Percentiles rank a stretch among this genome's conserved stretches.
These are phyloP conservation scores for Microsporum canis DNA, from an alignment of 2,329 filamentous ascomycete species.

Conservation along the genomic window DNA sequence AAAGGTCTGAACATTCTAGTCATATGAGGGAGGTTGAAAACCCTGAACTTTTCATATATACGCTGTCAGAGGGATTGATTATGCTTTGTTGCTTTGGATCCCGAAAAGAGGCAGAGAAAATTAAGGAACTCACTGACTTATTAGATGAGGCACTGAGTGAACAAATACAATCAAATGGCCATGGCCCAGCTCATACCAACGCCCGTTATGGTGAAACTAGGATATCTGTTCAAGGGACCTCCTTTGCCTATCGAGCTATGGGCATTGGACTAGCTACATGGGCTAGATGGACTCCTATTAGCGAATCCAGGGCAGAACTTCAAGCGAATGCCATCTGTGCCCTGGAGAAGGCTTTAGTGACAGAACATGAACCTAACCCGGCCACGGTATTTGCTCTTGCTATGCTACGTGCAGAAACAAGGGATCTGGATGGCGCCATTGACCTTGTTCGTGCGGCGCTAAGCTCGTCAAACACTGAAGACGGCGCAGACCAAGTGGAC, in stretches of 20 bases:
- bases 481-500: conserved; percentile 24
- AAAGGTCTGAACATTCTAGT: conserved; percentile 62
- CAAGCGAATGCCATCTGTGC: conserved; percentile 67
- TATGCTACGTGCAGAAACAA: conserved; percentile 75
- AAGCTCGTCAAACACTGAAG: conserved; percentile 31
- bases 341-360: conserved; percentile 60
- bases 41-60: conserved; percentile 64
- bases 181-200: neutral
- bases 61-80: conserved; percentile 66
- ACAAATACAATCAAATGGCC: conserved; percentile 11
- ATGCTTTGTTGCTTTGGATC: conserved; percentile 75
- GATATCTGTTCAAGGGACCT: conserved; percentile 46
- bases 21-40: conserved; percentile 63
- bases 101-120: conserved; percentile 63
- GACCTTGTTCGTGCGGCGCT: conserved; percentile 70
- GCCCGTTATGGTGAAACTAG: neutral
- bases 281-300: conserved; percentile 71
- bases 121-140: conserved; percentile 55
- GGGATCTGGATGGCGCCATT: conserved; percentile 69
- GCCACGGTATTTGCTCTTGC: conserved; percentile 71
- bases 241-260: conserved; percentile 68
- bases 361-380: conserved; percentile 55
- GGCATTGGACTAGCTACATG: conserved; percentile 78
- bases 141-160: conserved; percentile 18
- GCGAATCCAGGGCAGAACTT: conserved; percentile 56